phyloP scores from a whole-genome alignment of 495 filamentous ascomycete species.

The Annulohypoxylon stygium region DNA sequence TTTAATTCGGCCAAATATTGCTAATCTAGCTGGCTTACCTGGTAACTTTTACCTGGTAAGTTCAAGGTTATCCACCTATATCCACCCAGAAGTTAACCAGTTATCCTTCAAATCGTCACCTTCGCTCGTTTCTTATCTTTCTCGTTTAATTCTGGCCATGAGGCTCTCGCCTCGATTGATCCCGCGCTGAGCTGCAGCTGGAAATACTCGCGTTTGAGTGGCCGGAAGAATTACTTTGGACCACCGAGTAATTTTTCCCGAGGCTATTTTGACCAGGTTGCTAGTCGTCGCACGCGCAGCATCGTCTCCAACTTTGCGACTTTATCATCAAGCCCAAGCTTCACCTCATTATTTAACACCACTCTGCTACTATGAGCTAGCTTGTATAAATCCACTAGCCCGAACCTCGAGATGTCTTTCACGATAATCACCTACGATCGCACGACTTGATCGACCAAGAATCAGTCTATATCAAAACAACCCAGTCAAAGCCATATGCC shows the following conservation, averaged over 20 bases:
- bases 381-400: slow-evolving; percentile 33
- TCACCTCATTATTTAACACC: not conserved
- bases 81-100: not conserved
- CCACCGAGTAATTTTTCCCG: slow-evolving; percentile 43
- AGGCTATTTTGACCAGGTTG: slow-evolving; percentile 12
- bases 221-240: slow-evolving; percentile 50
- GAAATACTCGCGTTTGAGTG: slow-evolving; percentile 38
- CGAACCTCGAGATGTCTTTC: slow-evolving; percentile 30
- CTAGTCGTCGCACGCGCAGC: slow-evolving; percentile 20
- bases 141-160: slow-evolving; percentile 22
- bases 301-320: slow-evolving; percentile 23
- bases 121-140: slow-evolving; percentile 38
- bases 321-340: slow-evolving; percentile 3
- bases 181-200: slow-evolving; percentile 32
- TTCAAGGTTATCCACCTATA: no score
- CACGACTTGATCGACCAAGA: slow-evolving; percentile 19
- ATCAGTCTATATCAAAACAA: slow-evolving; percentile 2
- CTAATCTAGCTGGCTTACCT: not conserved
- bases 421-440: slow-evolving; percentile 19
- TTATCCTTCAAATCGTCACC: slow-evolving; percentile 14
- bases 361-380: slow-evolving; percentile 15
- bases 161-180: slow-evolving; percentile 39
- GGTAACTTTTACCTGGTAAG: not conserved
- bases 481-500: not conserved
- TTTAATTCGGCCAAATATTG: slow-evolving; percentile 45